Percentiles rank a stretch among this genome's conserved stretches.
phyloP scores from a whole-genome alignment of 306 rosid genomes.

The Dryas octopetala region DNA sequence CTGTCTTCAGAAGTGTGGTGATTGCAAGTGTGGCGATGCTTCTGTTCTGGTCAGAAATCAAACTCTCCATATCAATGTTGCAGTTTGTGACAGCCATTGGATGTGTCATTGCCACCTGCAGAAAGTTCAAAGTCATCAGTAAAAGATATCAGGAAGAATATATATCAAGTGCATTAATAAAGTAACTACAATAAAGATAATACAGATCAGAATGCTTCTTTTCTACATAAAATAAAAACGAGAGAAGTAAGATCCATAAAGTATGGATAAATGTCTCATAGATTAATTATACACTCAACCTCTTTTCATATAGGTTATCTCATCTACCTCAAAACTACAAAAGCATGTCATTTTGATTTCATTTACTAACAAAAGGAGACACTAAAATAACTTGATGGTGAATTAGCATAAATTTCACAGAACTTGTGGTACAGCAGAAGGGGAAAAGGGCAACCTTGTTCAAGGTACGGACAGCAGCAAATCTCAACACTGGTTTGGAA shows the following conservation, averaged over 20 bases:
- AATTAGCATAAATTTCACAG: slow-evolving; percentile 1
- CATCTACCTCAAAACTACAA: not conserved
- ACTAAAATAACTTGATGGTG: too few species aligned
- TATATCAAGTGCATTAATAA: not conserved
- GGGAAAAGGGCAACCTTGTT: slow-evolving; percentile 61
- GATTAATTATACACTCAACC: not conserved
- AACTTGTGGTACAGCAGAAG: slow-evolving; percentile 1
- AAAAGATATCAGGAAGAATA: not conserved
- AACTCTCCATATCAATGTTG: slow-evolving; percentile 97
- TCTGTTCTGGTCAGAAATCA: slow-evolving; percentile 93
- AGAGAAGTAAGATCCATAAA: not conserved
- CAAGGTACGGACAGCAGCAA: slow-evolving; percentile 98
- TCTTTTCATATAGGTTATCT: not conserved
- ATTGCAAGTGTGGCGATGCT: slow-evolving; percentile 99
- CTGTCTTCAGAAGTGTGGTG: slow-evolving; percentile 96
- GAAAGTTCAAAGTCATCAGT: slow-evolving; percentile 26
- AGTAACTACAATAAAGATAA: not conserved
- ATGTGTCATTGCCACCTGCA: slow-evolving; percentile 98
- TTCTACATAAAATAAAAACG: not conserved
- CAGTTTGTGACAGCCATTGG: slow-evolving; percentile 99
- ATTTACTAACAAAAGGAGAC: not conserved
- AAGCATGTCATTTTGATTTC: not conserved
- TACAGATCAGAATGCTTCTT: not conserved
- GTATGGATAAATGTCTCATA: not conserved
- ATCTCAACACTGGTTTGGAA: slow-evolving; percentile 95